Evolutionary conservation across 106 monocot genomes (phyloP).

Genomic region (Chionographis japonica): DNA sequence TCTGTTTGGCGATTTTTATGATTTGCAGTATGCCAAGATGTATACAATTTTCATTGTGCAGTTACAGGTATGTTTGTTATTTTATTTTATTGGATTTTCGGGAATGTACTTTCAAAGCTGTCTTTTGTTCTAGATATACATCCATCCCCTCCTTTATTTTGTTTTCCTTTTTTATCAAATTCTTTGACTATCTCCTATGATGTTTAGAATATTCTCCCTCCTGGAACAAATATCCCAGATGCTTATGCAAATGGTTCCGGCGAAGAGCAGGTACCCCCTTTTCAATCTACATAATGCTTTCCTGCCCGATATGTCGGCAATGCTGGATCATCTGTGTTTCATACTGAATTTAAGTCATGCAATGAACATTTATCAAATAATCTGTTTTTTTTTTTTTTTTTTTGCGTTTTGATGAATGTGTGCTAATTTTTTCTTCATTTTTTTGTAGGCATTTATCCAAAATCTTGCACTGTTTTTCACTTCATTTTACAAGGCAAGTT

Average conservation of each 20-base stretch:
- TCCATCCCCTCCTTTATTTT: too few species aligned
- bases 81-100: neutral
- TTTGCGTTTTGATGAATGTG: neutral
- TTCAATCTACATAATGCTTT: neutral
- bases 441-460: slow-evolving; percentile 81
- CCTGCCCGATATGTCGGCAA: too few species aligned
- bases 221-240: slow-evolving; percentile 88
- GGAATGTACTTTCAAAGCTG: neutral
- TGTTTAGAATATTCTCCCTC: slow-evolving; percentile 75
- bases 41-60: slow-evolving; percentile 91
- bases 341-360: too few species aligned
- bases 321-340: too few species aligned
- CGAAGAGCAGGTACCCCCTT: slow-evolving; percentile 73
- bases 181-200: neutral
- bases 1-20: slow-evolving; percentile 95
- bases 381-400: neutral
- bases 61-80: slow-evolving; percentile 57
- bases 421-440: slow-evolving; percentile 1
- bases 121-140: neutral
- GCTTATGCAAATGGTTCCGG: slow-evolving; percentile 96
- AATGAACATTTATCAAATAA: too few species aligned
- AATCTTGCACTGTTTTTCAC: slow-evolving; percentile 96
- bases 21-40: slow-evolving; percentile 87
- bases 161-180: neutral
- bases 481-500: slow-evolving; percentile 88